Evolutionary conservation across 2,329 filamentous ascomycete genomes (phyloP), one percentile per base, ranked within the genome.

Genomic region (Cladosporium oxysporum): DNA sequence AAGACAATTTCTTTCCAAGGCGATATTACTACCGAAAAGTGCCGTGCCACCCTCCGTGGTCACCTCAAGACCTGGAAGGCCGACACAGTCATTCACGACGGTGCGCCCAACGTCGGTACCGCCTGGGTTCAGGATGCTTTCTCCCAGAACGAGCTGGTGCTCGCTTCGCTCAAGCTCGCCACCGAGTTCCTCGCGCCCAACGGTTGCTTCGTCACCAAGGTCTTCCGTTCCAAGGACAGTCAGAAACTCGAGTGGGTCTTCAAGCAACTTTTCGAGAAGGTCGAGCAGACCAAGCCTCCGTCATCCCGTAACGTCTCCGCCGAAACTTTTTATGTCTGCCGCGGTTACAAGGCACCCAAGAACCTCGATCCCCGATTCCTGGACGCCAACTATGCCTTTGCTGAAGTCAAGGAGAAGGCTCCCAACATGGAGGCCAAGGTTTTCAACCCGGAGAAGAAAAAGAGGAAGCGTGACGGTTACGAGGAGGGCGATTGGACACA

Each of bases 121-220:
- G 93, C 95, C 0, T 99, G 95, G 95, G 91, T 93, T 52, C 95
- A 99, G 81, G 95, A 99, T 83, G 95, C 95, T 53, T 99, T 97
- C 85, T 94, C 94, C 69, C 95, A 99, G 80, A 95, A 94, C 66
- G 94, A 98, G 80, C 83, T 99, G 62, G 92, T 91, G 14, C 82
- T 99, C 64, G 91, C 97, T 77, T 91, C 92, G 10, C 85, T 99
- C 84, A 97, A 96, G 78, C 83, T 99, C 66, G 95, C 95, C 3
- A 97, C 93, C 0, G 94, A 99, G 71, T 99, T 99, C 72, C 81
- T 99, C 66, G 85, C 88, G 21, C 90, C 94, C 77, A 92, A 93
- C 55, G 95, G 95, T 69, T 94, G 90, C 10, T 98, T 98, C 70
- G 93, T 98, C 53, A 98, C 94, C 65, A 99, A 99, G 80, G 92